Conservation (phyloP, 75 land plant species). For the Picea sitchensis region DNA sequence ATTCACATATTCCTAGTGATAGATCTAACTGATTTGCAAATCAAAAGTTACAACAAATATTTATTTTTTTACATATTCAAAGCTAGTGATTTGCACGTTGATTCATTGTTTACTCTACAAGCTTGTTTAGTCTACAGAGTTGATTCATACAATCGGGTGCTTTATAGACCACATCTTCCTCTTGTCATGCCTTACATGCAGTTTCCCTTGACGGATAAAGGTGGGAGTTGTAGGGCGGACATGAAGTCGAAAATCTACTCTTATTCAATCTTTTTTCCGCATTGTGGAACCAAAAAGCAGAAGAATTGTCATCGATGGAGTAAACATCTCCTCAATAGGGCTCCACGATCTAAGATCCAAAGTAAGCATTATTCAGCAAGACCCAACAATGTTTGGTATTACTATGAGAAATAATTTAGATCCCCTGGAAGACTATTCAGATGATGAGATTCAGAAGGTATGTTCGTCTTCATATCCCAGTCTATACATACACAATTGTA, state of each 20-base stretch:
- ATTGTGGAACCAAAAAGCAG: too few relatives aligned
- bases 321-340: slow-evolving; percentile 76
- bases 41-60: too few relatives aligned
- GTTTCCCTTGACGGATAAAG: slow-evolving; percentile 31
- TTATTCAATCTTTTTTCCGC: slow-evolving; percentile 16
- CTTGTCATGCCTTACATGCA: too few relatives aligned
- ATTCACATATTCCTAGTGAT: too few relatives aligned
- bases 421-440: slow-evolving; percentile 66
- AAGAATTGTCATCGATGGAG: slow-evolving; percentile 25
- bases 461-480: not conserved
- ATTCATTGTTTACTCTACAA: too few relatives aligned
- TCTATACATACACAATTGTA: not conserved
- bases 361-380: slow-evolving; percentile 68
- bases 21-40: too few relatives aligned
- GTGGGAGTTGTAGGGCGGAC: slow-evolving; percentile 93
- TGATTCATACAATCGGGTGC: too few relatives aligned
- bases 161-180: too few relatives aligned
- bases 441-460: not conserved
- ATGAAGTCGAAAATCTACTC: slow-evolving; percentile 88
- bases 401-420: slow-evolving; percentile 25
- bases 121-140: not conserved
- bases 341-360: slow-evolving; percentile 42
- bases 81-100: too few relatives aligned
- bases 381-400: slow-evolving; percentile 77
- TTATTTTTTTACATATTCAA: slow-evolving; percentile 59